Percentiles rank a stretch among this genome's conserved stretches.
phyloP scores from a whole-genome alignment of 805 yeast genomes.

The Yarrowia sp. region DNA sequence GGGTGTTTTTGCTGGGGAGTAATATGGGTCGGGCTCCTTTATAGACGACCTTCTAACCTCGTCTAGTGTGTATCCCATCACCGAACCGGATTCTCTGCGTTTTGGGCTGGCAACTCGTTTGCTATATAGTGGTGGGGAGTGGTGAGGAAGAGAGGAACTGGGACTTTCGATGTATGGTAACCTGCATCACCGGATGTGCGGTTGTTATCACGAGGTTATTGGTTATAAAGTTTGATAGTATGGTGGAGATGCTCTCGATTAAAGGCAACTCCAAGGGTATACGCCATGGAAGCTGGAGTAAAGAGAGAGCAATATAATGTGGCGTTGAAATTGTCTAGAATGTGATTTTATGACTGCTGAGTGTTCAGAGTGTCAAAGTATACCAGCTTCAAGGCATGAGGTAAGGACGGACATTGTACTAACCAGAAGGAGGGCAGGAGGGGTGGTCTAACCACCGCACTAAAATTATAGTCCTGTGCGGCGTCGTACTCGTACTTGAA shows the following conservation, averaged over 20 bases:
- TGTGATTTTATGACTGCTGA: too few species aligned
- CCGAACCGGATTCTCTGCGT: not conserved
- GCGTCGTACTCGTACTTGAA: too few species aligned
- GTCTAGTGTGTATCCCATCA: conserved; percentile 24
- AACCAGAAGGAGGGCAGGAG: too few species aligned
- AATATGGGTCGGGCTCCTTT: not conserved
- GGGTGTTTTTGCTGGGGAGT: not conserved
- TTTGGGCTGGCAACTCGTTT: not conserved
- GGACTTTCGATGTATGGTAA: conserved; percentile 1
- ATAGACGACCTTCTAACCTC: conserved; percentile 11
- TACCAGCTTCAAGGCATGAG: too few species aligned
- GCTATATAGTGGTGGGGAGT: conserved; percentile 1
- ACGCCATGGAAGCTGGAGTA: too few species aligned
- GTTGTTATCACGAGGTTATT: conserved; percentile 10
- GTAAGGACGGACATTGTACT: too few species aligned
- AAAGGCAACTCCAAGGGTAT: not conserved
- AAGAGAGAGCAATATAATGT: too few species aligned
- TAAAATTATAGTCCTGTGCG: too few species aligned
- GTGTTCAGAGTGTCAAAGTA: too few species aligned
- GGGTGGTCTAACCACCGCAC: too few species aligned
- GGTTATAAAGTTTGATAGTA: not conserved
- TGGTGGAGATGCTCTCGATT: not conserved
- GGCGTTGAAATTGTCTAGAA: too few species aligned
- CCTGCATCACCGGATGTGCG: conserved; percentile 14
- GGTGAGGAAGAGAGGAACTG: not conserved